Base-by-base conservation (phyloP, 2,329 filamentous ascomycete genomes). In the Hypomyces perniciosus region DNA sequence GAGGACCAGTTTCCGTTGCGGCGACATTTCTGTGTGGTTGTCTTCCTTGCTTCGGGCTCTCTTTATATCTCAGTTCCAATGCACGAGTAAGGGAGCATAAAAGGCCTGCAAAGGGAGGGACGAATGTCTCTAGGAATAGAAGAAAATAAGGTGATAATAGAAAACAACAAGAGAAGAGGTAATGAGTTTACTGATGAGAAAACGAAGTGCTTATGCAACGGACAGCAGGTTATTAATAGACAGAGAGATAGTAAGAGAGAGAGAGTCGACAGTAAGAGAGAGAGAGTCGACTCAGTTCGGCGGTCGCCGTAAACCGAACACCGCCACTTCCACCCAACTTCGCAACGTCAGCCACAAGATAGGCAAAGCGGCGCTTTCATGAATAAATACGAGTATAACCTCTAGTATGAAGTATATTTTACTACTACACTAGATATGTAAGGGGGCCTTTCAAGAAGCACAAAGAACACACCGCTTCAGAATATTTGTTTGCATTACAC, bases 1-100 rank as follows among this genome's bases (percentile, higher is more conserved):
- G 57, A 80, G 78, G 20, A 81, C 59, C 59, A 78, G 69, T 44
- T 73, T 72, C 50, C 61, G 65, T 10, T 54, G 46, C 9, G 52
- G 50, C 33, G 61, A 47, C 56, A 59, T 53, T 35, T 4, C 12
- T 26, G 33, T 12, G 12, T 35, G 12, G 8, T 8, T 35, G 12
- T 35, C 33, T 8, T 35, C 33, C 33, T 12, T 35, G 33, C 12
- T 12, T 35, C 12, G 12, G 33, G 2, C 33, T 35, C 33, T 8
- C 33, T 8, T 35, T 35, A 3, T 35, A 35, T 35, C 12, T 12
- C 8, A 8, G 30, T 5, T 9, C 9, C 26, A 48, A 35, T 28
- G 45, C 43, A 42, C 20, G 3, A 20, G 20, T 20, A 2, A 20
- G 20, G 3, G 20, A 20, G 20, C 20, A 20, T 20, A 20, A 20